Conservation (phyloP, 345 rosid genomes). For the Syzygium grande region DNA sequence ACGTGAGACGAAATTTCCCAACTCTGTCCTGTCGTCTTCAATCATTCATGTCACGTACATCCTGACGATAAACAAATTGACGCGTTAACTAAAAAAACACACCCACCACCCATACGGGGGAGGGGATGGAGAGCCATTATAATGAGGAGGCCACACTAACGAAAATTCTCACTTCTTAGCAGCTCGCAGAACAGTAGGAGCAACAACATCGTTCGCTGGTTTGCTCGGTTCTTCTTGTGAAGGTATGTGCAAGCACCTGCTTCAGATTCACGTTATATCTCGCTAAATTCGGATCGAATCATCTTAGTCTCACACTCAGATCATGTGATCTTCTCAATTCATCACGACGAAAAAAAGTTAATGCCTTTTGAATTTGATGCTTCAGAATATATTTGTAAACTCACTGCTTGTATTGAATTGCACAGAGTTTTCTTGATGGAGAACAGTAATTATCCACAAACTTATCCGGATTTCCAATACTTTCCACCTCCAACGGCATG, state of each 20-base stretch:
- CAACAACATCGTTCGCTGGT: neutral
- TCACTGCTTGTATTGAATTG: neutral
- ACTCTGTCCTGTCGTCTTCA: neutral
- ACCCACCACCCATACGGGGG: neutral
- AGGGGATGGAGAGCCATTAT: neutral
- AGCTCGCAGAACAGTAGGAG: neutral
- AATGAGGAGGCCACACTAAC: neutral
- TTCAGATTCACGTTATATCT: neutral
- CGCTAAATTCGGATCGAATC: rapidly evolving
- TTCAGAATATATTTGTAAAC: neutral
- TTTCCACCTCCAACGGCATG: neutral
- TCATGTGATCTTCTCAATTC: neutral
- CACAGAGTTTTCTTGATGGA: neutral
- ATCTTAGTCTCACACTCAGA: neutral
- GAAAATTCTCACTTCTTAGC: neutral
- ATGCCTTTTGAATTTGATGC: neutral
- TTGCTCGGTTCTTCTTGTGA: neutral
- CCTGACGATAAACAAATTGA: neutral
- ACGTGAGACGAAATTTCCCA: neutral
- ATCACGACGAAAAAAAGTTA: neutral
- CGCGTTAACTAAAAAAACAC: neutral
- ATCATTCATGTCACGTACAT: neutral
- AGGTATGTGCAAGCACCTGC: neutral
- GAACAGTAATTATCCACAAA: neutral
- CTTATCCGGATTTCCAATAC: neutral